These are phyloP conservation scores for Rhododendron williamsianum DNA, from an alignment of 148 eudicot genomes.

Conservation along the genomic window DNA sequence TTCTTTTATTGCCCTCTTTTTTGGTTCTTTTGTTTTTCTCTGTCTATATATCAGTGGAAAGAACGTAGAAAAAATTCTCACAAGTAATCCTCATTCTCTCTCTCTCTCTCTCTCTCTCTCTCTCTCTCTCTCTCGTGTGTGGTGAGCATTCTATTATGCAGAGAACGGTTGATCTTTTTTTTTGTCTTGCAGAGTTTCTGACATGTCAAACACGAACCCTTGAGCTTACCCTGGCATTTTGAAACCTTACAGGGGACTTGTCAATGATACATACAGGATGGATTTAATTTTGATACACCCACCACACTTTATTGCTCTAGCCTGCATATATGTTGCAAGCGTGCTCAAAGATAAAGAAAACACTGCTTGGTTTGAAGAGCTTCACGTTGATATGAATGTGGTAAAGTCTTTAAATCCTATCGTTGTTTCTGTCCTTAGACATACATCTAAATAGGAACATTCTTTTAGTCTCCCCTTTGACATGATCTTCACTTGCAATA, in stretches of 20 bases:
- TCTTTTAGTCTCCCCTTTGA: neutral
- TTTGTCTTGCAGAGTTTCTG: neutral
- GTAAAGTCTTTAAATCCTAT: conserved; percentile 35
- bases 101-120: neutral
- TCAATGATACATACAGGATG: conserved; percentile 98
- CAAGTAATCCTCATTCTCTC: neutral
- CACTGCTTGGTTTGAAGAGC: conserved; percentile 97
- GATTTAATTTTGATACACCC: conserved; percentile 89
- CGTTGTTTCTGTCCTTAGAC: neutral
- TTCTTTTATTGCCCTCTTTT: neutral
- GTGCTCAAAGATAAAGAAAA: conserved; percentile 83
- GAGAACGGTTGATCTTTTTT: neutral
- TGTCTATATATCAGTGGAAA: neutral
- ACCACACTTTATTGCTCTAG: conserved; percentile 91
- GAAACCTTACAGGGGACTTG: conserved; percentile 64
- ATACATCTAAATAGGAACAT: neutral
- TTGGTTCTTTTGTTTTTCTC: neutral
- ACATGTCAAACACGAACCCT: neutral
- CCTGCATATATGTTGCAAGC: conserved; percentile 93
- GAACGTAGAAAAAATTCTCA: neutral
- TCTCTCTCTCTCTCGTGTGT: neutral
- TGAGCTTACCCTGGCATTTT: conserved; percentile 10
- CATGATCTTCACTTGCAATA: neutral
- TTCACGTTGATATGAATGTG: conserved; percentile 92
- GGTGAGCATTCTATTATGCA: neutral